Evolutionary conservation across 495 filamentous ascomycete genomes (phyloP).

Genomic region (Xylaria longipes): DNA sequence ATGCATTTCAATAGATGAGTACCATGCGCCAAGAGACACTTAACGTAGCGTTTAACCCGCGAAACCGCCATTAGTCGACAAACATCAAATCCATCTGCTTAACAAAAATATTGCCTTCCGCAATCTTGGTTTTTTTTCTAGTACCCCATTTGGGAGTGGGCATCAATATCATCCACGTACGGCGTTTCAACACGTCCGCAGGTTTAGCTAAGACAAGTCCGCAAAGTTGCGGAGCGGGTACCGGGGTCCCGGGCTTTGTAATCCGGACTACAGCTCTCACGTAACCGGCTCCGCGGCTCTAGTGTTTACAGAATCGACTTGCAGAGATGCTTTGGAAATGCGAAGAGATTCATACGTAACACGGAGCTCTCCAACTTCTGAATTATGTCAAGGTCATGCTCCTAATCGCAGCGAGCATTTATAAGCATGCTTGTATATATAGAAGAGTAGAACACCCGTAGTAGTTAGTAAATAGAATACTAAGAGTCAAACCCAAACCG

Average conservation of each 20-base stretch:
- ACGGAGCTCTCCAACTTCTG: neutral
- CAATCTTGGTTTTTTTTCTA: neutral
- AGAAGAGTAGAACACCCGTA: neutral
- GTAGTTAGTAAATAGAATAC: neutral
- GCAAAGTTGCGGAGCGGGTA: neutral
- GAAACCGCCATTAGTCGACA: neutral
- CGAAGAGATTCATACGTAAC: neutral
- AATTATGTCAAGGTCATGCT: neutral
- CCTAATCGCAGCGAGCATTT: neutral
- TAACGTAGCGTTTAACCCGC: too few relatives aligned
- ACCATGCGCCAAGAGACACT: too few relatives aligned
- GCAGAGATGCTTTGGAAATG: neutral
- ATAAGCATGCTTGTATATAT: neutral
- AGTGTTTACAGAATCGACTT: neutral
- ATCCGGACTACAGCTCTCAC: neutral
- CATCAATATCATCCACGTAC: neutral
- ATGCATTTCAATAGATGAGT: neutral
- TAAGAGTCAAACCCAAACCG: neutral
- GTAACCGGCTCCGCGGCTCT: neutral
- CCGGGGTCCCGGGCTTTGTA: neutral
- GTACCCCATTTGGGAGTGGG: neutral
- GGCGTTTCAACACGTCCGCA: neutral
- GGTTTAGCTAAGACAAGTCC: neutral
- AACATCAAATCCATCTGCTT: neutral
- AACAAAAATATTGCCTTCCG: neutral